Evolutionary conservation across 495 filamentous ascomycete genomes (phyloP), one percentile per base, ranked within the genome.

Genomic region (Lophiostoma macrostomum): DNA sequence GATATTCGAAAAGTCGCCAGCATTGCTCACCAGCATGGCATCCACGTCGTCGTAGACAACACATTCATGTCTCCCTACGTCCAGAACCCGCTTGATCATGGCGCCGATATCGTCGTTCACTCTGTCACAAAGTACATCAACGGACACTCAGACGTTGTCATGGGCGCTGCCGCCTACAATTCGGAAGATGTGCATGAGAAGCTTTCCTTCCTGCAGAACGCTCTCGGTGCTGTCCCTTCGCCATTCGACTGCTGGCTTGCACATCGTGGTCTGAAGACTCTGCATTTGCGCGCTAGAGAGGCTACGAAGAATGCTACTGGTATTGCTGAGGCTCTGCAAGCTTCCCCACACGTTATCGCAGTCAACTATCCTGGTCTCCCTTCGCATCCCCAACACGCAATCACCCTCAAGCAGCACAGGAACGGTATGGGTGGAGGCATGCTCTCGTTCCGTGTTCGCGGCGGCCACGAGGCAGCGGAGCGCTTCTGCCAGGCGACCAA

Each of bases 51-150:
- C 4, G 93, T 99, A 2, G 93, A 99, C 72, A 99, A 99, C 75
- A 99, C 93, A 2, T 99, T 99, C 75, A 73, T 99, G 63, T 88
- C 82, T 54, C 93, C 93, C 22, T 99, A 97, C 67, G 77, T 97
- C 20, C 93, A 99, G 71, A 97, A 96, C 69, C 93, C 93, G 1
- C 78, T 99, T 22, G 82, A 90, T 61, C 89, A 94, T 71, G 93
- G 93, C 61, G 93, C 93, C 29, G 94, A 99, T 66, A 90, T 99
- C 38, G 93, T 97, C 35, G 84, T 97, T n/a, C 93, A 99, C 76
- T 91, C 86, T 31, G 93, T 99, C n/a, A 99, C 93, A 6, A 99
- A 99, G 71, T 99, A 97, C 73, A 97, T 99, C 70, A 99, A 99
- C 67, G 93, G 93, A 5, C 93, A 99, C 72, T 85, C 81, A 70